These are phyloP conservation scores for Boletus huronensis DNA, from an alignment of 768 basidiomycete genomes.

Conservation along the genomic window DNA sequence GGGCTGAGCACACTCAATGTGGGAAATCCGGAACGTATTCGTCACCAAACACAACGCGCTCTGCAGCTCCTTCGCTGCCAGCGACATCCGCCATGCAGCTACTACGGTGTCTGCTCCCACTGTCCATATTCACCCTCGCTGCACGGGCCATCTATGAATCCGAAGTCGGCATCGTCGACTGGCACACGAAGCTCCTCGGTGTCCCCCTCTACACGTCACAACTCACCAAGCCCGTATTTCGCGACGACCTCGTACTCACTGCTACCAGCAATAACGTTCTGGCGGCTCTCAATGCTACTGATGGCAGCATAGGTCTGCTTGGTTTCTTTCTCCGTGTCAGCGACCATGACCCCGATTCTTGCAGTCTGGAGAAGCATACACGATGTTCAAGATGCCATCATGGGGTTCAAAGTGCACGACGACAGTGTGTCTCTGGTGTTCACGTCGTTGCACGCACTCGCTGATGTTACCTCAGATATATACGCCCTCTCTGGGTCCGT, in stretches of 20 bases:
- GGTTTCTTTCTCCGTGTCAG: constrained; percentile 4
- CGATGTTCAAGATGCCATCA: constrained; percentile 64
- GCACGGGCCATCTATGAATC: constrained; percentile 60
- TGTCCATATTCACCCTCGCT: constrained; percentile 18
- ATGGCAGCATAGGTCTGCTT: constrained; percentile 64
- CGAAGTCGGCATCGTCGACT: constrained; percentile 81
- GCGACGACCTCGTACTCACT: constrained; percentile 55
- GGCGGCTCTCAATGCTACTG: constrained; percentile 61
- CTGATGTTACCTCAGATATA: constrained; percentile 44
- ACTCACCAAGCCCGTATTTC: constrained; percentile 59
- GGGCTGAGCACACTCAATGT: constrained; percentile 6
- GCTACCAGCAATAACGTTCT: constrained; percentile 75
- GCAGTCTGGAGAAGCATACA: constrained; percentile 81
- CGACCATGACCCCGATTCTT: neutral
- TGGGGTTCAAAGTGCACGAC: constrained; percentile 55
- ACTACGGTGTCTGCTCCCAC: constrained; percentile 16
- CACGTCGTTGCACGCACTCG: neutral
- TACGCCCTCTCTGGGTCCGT: constrained; percentile 73
- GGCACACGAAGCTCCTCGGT: constrained; percentile 78
- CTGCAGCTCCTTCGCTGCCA: neutral
- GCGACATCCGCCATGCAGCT: constrained; percentile 13
- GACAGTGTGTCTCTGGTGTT: constrained; percentile 44
- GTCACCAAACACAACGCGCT: neutral
- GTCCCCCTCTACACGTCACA: constrained; percentile 55
- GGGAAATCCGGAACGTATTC: constrained; percentile 9